These are phyloP conservation scores for Scenedesmus sp. DNA, from an alignment of 163 green algal genomes.

Conservation along the genomic window DNA sequence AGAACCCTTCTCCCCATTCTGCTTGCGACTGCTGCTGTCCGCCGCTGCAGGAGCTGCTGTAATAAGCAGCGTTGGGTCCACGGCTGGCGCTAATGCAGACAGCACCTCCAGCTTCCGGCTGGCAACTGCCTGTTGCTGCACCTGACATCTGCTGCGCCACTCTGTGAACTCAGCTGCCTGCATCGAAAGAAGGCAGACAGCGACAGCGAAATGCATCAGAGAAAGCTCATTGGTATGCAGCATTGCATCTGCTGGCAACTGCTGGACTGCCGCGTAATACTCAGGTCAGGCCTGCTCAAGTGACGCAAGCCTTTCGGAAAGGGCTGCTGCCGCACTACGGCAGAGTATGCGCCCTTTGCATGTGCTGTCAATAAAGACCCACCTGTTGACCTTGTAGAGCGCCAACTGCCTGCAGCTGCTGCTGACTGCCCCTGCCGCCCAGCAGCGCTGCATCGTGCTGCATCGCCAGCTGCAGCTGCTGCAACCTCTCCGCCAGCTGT, in stretches of 20 bases:
- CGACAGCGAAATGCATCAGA: not conserved
- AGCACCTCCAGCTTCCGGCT: constrained; percentile 5
- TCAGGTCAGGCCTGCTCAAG: constrained; percentile 1
- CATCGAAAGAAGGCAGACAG: not conserved
- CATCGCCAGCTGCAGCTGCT: not conserved
- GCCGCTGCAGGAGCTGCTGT: not conserved
- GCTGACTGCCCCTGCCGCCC: not conserved
- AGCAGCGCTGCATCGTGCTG: not conserved
- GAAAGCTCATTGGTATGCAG: not conserved
- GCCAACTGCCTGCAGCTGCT: not conserved
- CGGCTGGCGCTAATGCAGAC: not conserved
- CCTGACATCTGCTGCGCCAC: not conserved
- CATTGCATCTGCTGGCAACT: not conserved
- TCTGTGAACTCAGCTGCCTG: constrained; percentile 19
- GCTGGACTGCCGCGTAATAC: not conserved
- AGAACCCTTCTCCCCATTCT: not conserved
- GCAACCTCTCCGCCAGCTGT: not conserved
- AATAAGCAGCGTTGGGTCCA: not conserved
- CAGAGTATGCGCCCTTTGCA: too few relatives aligned
- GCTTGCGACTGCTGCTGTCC: not conserved
- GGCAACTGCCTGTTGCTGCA: not conserved
- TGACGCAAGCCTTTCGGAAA: too few relatives aligned
- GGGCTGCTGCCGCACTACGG: too few relatives aligned
- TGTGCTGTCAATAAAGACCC: not conserved
- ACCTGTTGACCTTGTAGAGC: constrained; percentile 13